These are phyloP conservation scores for Chlorella sp. DNA, from an alignment of 139 green algal species.

Conservation along the genomic window DNA sequence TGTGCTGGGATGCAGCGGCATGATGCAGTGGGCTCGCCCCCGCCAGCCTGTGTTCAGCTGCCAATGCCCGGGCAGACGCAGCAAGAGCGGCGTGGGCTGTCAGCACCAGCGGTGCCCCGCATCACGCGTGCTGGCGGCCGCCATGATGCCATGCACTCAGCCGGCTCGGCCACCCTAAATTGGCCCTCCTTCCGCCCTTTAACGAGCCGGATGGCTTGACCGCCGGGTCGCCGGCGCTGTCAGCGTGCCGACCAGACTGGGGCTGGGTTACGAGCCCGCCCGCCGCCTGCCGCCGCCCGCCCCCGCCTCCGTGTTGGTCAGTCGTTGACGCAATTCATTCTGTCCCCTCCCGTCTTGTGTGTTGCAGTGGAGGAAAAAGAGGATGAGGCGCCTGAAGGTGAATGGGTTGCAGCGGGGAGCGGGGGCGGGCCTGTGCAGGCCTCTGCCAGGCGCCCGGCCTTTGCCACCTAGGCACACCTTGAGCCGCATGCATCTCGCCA, in stretches of 20 bases:
- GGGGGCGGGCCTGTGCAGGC: too few species aligned
- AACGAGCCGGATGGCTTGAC: too few species aligned
- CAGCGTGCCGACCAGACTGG: neutral
- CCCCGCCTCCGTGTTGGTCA: neutral
- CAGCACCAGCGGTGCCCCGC: neutral
- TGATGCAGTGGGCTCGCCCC: neutral
- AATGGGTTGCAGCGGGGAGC: neutral
- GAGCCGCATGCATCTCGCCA: neutral
- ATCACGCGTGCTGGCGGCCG: neutral
- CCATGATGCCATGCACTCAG: neutral
- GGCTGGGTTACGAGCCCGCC: neutral
- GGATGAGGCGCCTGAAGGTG: slow-evolving; percentile 26
- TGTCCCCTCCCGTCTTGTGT: neutral
- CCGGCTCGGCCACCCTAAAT: neutral
- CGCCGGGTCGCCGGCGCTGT: neutral
- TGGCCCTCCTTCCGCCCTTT: too few species aligned
- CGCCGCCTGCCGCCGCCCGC: neutral
- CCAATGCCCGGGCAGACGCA: neutral
- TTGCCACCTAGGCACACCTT: neutral
- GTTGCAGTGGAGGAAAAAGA: slow-evolving; percentile 46
- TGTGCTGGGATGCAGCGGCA: neutral
- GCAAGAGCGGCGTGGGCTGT: neutral
- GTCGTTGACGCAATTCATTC: neutral
- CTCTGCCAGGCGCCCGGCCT: neutral
- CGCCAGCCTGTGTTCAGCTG: neutral